Conservation (phyloP, 768 basidiomycete genomes). For the Boletus barrowsii region DNA sequence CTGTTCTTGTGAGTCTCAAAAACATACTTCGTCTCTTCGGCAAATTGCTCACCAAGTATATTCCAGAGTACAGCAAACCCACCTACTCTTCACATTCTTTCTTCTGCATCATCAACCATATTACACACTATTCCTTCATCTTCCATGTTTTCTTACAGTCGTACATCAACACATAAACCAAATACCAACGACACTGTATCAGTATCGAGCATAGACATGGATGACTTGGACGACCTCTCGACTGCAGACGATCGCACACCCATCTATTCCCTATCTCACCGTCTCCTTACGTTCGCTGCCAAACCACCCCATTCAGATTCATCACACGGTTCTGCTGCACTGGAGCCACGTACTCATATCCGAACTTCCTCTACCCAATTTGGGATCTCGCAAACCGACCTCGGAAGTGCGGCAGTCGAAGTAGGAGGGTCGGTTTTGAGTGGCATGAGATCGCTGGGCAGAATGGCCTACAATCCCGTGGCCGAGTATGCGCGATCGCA, state of each 20-base stretch:
- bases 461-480: constrained; percentile 54
- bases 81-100: constrained; percentile 49
- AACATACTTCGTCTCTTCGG: constrained; percentile 19
- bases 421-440: constrained; percentile 61
- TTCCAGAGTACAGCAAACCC: constrained; percentile 50
- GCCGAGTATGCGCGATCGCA: constrained; percentile 35
- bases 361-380: constrained; percentile 25
- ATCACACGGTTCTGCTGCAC: constrained; percentile 14
- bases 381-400: constrained; percentile 44
- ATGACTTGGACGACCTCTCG: constrained; percentile 15
- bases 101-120: constrained; percentile 46
- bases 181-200: constrained; percentile 40
- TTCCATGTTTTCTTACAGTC: constrained; percentile 4
- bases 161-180: constrained; percentile 28
- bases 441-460: constrained; percentile 64
- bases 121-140: constrained; percentile 39
- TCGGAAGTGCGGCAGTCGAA: constrained; percentile 53
- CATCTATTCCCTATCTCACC: constrained; percentile 61
- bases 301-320: constrained; percentile 30
- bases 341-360: constrained; percentile 22
- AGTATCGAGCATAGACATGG: constrained; percentile 31
- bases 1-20: constrained; percentile 26
- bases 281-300: constrained; percentile 60
- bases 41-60: background rate
- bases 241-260: constrained; percentile 24